phyloP scores from a whole-genome alignment of 1,284 basidiomycete species.

The Rhodotorula sp. region DNA sequence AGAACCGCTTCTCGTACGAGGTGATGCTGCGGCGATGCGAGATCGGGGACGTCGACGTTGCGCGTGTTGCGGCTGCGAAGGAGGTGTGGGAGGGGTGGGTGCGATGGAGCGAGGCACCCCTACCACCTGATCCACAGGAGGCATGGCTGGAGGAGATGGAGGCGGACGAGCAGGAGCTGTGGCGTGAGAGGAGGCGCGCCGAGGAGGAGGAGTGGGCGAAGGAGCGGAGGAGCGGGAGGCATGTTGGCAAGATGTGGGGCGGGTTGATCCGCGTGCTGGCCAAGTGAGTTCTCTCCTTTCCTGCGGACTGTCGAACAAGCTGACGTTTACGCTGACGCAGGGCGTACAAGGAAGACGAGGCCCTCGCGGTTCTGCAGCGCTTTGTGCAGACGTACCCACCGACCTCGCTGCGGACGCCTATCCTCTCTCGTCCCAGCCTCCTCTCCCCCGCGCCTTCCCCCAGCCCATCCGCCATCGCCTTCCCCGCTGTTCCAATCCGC shows the following conservation, averaged over 20 bases:
- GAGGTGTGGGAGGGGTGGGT: constrained; percentile 40
- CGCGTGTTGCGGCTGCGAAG: constrained; percentile 16
- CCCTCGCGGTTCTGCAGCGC: constrained; percentile 25
- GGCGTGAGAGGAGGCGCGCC: neutral
- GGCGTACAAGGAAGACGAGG: constrained; percentile 28
- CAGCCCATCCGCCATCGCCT: neutral
- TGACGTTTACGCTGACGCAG: neutral
- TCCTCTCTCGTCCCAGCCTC: neutral
- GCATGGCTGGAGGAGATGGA: too few species aligned
- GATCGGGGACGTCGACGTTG: constrained; percentile 17
- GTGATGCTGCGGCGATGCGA: constrained; percentile 32
- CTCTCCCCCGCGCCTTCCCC: neutral
- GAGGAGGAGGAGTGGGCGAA: constrained; percentile 5
- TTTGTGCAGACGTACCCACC: constrained; percentile 38
- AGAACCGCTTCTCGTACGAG: constrained; percentile 32
- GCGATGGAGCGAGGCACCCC: constrained; percentile 21
- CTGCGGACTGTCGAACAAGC: too few species aligned
- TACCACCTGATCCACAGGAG: neutral
- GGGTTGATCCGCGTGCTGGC: constrained; percentile 36
- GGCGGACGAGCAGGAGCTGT: constrained; percentile 9
- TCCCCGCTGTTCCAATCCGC: constrained; percentile 26
- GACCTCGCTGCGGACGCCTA: neutral
- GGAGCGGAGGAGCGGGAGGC: constrained; percentile 24
- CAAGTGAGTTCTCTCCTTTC: constrained; percentile 11
- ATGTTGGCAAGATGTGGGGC: constrained; percentile 34